Percentiles rank a stretch among this genome's conserved stretches.
phyloP scores from a whole-genome alignment of 768 basidiomycete species.

The Russula earlei region DNA sequence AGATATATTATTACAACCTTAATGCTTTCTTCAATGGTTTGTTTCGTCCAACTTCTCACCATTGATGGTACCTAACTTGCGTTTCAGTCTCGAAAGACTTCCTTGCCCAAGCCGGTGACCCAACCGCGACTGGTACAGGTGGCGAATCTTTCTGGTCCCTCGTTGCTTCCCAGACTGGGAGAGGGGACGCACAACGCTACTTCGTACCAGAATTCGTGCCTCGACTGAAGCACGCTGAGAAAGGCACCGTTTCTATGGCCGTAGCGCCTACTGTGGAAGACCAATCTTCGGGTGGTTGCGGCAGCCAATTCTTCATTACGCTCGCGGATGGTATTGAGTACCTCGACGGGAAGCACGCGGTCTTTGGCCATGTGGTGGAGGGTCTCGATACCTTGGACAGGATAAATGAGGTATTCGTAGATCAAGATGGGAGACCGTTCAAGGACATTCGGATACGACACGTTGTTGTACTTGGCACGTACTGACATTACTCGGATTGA shows the following conservation, averaged over 20 bases:
- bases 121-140: slow-evolving; percentile 87
- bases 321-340: slow-evolving; percentile 87
- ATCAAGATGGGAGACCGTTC: slow-evolving; percentile 81
- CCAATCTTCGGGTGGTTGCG: slow-evolving; percentile 60
- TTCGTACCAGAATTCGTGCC: slow-evolving; percentile 79
- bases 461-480: slow-evolving; percentile 85
- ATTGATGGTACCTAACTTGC: background rate
- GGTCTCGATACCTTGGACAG: slow-evolving; percentile 87
- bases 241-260: slow-evolving; percentile 96
- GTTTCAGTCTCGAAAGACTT: slow-evolving; percentile 88
- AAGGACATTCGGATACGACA: slow-evolving; percentile 94
- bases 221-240: slow-evolving; percentile 70
- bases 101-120: slow-evolving; percentile 93
- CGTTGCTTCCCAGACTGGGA: slow-evolving; percentile 40
- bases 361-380: slow-evolving; percentile 94
- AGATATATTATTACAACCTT: slow-evolving; percentile 93
- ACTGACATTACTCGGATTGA: background rate
- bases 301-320: slow-evolving; percentile 96
- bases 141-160: slow-evolving; percentile 86
- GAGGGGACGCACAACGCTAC: slow-evolving; percentile 50
- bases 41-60: background rate
- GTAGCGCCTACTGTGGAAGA: slow-evolving; percentile 73
- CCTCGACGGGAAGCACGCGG: slow-evolving; percentile 84
- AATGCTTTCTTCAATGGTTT: slow-evolving; percentile 97
- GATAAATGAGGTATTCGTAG: slow-evolving; percentile 85